Evolutionary conservation across 148 eudicot species (phyloP).

Genomic region (Euryodendron excelsum): DNA sequence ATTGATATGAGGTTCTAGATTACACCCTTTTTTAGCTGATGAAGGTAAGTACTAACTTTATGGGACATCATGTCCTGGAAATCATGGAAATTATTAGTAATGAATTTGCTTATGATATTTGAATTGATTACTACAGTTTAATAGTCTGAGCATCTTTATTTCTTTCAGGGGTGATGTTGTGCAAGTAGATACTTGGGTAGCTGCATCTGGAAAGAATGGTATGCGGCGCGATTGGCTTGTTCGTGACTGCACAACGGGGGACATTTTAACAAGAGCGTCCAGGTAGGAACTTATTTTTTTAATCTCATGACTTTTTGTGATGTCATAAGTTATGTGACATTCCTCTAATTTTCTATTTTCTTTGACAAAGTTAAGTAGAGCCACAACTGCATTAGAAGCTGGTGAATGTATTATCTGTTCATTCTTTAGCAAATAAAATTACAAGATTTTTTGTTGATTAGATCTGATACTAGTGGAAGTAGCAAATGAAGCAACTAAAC

Average conservation of each 20-base stretch:
- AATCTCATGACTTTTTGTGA: not conserved
- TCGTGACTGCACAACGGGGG: slow-evolving; percentile 77
- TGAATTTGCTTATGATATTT: not conserved
- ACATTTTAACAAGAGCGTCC: slow-evolving; percentile 84
- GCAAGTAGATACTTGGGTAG: slow-evolving; percentile 96
- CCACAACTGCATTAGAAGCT: not conserved
- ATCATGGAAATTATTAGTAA: too few relatives aligned
- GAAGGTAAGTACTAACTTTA: too few relatives aligned
- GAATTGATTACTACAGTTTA: not conserved
- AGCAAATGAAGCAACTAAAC: not conserved
- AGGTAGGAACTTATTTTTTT: slow-evolving; percentile 42
- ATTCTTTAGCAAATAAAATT: not conserved
- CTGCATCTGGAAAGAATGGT: slow-evolving; percentile 89
- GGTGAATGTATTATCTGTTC: not conserved
- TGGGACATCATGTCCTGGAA: too few relatives aligned
- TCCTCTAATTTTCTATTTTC: not conserved
- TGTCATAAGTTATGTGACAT: not conserved
- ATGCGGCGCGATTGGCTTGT: slow-evolving; percentile 96
- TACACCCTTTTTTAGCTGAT: too few relatives aligned
- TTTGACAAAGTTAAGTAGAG: not conserved
- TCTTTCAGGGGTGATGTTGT: slow-evolving; percentile 88
- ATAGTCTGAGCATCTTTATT: not conserved
- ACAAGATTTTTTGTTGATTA: not conserved
- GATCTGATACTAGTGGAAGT: not conserved
- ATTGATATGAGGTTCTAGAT: too few relatives aligned